Evolutionary conservation across 257 asterid species (phyloP).

Genomic region (Nicotiana tabacum): DNA sequence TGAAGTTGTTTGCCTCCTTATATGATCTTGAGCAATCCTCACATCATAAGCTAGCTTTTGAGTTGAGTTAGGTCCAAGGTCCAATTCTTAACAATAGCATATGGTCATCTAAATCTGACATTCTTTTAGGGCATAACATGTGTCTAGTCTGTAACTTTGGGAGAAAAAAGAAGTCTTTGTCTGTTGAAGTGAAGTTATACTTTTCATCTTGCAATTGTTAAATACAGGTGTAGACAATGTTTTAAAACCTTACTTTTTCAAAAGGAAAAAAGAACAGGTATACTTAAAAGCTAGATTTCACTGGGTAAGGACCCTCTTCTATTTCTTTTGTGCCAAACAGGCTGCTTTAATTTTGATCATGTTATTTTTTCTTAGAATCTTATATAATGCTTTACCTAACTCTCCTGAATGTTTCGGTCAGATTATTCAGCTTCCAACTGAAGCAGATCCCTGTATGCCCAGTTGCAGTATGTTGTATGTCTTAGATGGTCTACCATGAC

Average conservation of each 20-base stretch:
- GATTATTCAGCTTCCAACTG: background rate
- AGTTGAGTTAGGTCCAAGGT: background rate
- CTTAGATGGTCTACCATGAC: background rate
- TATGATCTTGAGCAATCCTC: background rate
- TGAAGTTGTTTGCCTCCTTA: background rate
- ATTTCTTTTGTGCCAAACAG: background rate
- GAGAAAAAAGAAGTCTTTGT: background rate
- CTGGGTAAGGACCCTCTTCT: background rate
- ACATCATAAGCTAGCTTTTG: background rate
- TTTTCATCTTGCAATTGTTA: background rate
- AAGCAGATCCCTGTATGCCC: background rate
- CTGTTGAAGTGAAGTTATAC: background rate
- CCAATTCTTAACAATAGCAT: background rate
- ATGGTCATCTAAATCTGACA: background rate
- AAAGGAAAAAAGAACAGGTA: too few relatives aligned
- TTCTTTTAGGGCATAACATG: background rate
- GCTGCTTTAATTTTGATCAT: background rate
- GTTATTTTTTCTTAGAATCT: background rate
- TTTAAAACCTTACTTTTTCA: background rate
- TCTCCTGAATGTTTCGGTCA: background rate
- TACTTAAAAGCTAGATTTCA: background rate
- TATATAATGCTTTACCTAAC: background rate
- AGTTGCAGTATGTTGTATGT: background rate
- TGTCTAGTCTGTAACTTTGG: background rate
- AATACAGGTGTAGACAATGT: background rate